These are phyloP conservation scores for Aspergillus sp. DNA, from an alignment of 2,329 filamentous ascomycete species.

Conservation along the genomic window DNA sequence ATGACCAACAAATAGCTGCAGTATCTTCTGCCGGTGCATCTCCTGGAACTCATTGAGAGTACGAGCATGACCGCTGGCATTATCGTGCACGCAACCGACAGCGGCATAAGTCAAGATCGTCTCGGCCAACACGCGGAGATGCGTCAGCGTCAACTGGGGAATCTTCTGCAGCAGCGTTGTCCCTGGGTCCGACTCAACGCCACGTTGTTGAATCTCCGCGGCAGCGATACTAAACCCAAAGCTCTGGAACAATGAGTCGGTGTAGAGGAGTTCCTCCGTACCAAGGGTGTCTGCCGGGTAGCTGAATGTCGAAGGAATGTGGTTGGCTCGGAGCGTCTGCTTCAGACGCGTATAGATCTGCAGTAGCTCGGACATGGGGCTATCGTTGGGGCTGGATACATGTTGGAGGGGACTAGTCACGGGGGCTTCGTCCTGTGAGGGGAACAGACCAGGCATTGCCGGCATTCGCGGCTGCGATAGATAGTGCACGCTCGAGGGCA, in stretches of 20 bases:
- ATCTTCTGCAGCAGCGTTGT: conserved; percentile 79
- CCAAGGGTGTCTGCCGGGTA: conserved; percentile 41
- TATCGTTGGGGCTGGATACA: conserved; percentile 27
- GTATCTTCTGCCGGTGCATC: conserved; percentile 68
- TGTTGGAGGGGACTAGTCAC: conserved; percentile 33
- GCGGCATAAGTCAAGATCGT: conserved; percentile 83
- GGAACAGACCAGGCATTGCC: conserved; percentile 39
- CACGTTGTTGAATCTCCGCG: conserved; percentile 88
- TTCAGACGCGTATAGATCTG: conserved; percentile 57
- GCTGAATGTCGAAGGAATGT: conserved; percentile 47
- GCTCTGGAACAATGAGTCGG: conserved; percentile 41
- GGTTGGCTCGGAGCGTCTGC: conserved; percentile 54
- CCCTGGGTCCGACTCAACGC: conserved; percentile 70
- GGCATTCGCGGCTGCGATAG: conserved; percentile 30
- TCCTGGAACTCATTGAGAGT: conserved; percentile 67
- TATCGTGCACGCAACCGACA: conserved; percentile 66
- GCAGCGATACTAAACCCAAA: conserved; percentile 85
- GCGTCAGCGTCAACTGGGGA: conserved; percentile 77
- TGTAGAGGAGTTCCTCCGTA: conserved; percentile 50
- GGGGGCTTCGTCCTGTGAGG: conserved; percentile 31
- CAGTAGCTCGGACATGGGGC: conserved; percentile 48
- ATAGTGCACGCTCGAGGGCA: conserved; percentile 28
- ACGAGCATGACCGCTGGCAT: conserved; percentile 54
- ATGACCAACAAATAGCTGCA: conserved; percentile 69
- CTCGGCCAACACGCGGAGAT: conserved; percentile 84